Conservation (phyloP, 2,329 filamentous ascomycete species). For the Paraconiothyrium brasiliense region DNA sequence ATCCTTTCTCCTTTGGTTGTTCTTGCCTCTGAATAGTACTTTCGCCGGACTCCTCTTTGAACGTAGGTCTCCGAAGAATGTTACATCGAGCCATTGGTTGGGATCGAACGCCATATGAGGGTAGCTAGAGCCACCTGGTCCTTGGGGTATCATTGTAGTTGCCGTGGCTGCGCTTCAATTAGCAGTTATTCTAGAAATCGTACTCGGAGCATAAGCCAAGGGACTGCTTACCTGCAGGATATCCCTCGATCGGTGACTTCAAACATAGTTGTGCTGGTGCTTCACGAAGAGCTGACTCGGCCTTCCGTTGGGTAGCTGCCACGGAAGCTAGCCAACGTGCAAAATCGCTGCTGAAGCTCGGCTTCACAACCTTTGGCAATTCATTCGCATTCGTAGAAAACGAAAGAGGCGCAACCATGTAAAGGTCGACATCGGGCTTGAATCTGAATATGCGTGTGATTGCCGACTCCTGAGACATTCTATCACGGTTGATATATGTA, state of each 20-base stretch:
- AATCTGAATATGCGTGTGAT: neutral
- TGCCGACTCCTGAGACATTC: neutral
- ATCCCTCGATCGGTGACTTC: neutral
- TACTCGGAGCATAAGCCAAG: neutral
- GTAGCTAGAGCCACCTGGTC: neutral
- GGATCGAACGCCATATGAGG: neutral
- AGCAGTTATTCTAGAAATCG: neutral
- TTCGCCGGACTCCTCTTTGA: neutral
- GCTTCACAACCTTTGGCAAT: neutral
- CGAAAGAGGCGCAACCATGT: neutral
- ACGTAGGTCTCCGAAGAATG: neutral
- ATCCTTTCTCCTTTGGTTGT: conserved; percentile 7
- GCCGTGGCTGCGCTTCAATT: neutral
- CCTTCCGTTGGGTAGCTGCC: neutral
- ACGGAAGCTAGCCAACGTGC: neutral
- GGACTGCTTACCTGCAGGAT: neutral
- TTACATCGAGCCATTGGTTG: neutral
- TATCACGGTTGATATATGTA: conserved; percentile 5
- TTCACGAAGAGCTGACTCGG: neutral
- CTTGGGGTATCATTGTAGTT: neutral
- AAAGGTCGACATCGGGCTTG: neutral
- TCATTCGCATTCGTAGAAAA: neutral
- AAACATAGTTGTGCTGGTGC: neutral
- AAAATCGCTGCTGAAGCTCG: neutral
- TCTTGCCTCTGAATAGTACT: neutral